Evolutionary conservation across 202 grass and related monocot genomes (phyloP), one percentile per base, ranked within the genome.

Genomic region (Carex arenaria): DNA sequence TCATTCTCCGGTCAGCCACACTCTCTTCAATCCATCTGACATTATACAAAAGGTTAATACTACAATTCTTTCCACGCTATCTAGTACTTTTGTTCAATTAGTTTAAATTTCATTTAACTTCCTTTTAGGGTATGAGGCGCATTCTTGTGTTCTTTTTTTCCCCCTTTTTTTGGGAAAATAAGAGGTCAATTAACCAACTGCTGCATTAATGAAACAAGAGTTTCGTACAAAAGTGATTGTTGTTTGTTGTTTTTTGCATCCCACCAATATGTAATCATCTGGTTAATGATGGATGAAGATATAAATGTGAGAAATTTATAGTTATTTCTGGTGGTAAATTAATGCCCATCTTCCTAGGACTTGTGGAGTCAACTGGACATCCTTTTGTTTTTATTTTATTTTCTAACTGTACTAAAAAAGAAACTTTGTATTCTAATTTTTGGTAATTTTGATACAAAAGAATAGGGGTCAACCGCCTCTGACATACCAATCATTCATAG

Each of bases 401-500:
- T 61, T 4, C 19, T 71, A 7, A 69, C 36, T 1, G 7, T 54
- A 54, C 42, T 75, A 51, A 75, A 52, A n/a, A 54, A 23, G 45
- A 11, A 22, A 26, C 23, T 64, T 55, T 55, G 47, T 55, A 30
- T 17, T 70, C 38, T 11, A 43, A 18, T 45, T 70, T 45, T 42
- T 20, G 36, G 7, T 52, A 51, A 56, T 75, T 54, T 55, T 54
- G 49, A 17, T 75, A 15, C 47, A 31, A 54, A 52, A 98, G 95
- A 98, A 95, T 78, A 88, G 89, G 18, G 88, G 91, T 12, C 83
- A 49, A 32, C 75, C 90, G 5, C 88, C 93, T 7, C 83, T 95
- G 89, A 93, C 95, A 2, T 98, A 98, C 82, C 91, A 92, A 38
- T 95, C 91, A 10, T 98, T 98, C 62, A 61, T 93, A 28, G 59